phyloP scores from a whole-genome alignment of 2,329 filamentous ascomycete genomes.

The Metarhizium sp. region DNA sequence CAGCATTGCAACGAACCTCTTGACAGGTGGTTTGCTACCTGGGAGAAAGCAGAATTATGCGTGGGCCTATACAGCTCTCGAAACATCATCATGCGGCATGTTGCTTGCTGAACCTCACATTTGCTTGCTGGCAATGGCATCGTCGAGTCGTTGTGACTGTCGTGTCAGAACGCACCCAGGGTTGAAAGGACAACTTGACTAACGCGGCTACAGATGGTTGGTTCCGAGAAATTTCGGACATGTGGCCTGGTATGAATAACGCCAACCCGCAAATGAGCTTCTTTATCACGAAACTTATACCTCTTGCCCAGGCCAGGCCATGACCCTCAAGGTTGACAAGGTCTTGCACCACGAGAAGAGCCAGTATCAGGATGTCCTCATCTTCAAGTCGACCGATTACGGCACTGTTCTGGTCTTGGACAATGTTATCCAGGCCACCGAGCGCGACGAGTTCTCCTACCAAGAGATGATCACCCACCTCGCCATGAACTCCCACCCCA shows the following conservation, averaged over 20 bases:
- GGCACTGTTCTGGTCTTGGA: conserved; percentile 94
- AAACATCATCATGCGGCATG: neutral
- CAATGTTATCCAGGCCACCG: conserved; percentile 98
- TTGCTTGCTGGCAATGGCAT: neutral
- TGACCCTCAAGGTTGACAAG: conserved; percentile 97
- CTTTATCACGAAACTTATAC: conserved; percentile 6
- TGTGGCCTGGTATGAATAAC: conserved; percentile 67
- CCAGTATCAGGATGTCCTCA: conserved; percentile 96
- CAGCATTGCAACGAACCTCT: neutral
- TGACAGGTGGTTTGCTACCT: neutral
- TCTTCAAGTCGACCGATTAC: conserved; percentile 97
- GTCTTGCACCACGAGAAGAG: conserved; percentile 98
- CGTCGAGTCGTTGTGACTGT: neutral
- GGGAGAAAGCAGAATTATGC: neutral
- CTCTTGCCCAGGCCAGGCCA: conserved; percentile 65
- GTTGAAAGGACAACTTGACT: neutral
- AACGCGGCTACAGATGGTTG: conserved; percentile 68
- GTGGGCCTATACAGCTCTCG: neutral
- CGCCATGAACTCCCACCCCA: conserved; percentile 95
- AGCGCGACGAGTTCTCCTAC: conserved; percentile 98
- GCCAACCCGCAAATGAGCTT: neutral
- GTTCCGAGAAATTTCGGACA: conserved; percentile 98
- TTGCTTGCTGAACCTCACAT: neutral
- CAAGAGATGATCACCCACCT: conserved; percentile 99
- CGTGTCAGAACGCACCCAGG: neutral